Base-by-base conservation (phyloP, 495 filamentous ascomycete genomes). In the Sporormia fimetaria region DNA sequence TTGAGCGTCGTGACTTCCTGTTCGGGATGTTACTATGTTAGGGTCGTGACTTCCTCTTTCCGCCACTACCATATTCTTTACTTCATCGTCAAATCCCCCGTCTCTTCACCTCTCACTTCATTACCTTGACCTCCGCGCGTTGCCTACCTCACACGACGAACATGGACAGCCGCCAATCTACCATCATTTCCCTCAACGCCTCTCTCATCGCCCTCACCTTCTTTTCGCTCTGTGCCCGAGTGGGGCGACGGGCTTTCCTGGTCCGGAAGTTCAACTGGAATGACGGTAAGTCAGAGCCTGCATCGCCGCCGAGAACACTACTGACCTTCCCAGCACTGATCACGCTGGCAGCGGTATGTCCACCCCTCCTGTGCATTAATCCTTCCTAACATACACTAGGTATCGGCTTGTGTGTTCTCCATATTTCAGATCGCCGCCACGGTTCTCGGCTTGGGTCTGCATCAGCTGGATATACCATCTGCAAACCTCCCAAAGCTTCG, bases 101-200 rank as follows among this genome's bases (percentile, higher is more conserved):
- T 16, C 27, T 27, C n/a, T 27, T 14, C 26, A 15, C 7, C 14
- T 3, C 4, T 14, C 12, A 18, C 31, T 21, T 12, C 26, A 45
- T 38, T 31, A 32, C 3, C 14, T 27, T 38, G 24, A 18, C 9
- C 15, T 15, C 14, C 8, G 8, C 14, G 5, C 7, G 3, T 6
- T 12, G 3, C 23, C 5, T 32, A 14, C 11, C 15, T 27, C 28
- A 8, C 5, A 6, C 6, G 29, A 5, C 6, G n/a, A 32, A 10
- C 8, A 51, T 51, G 47, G 14, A 16, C 21, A 30, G 23, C 18
- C 40, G 36, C 24, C 24, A 14, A 29, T 15, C 29, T 6, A 26
- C 41, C n/a, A 51, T 45, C 41, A 26, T 51, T 16, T 44, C 34
- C 35, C 35, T 51, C 6, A 51, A 51, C 32, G 35, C 33, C 17